A percentile compares a stretch with the other conserved stretches of the same genome.
Evolutionary conservation across 257 asterid species (phyloP).

Genomic region (Dorcoceras hygrometricum): DNA sequence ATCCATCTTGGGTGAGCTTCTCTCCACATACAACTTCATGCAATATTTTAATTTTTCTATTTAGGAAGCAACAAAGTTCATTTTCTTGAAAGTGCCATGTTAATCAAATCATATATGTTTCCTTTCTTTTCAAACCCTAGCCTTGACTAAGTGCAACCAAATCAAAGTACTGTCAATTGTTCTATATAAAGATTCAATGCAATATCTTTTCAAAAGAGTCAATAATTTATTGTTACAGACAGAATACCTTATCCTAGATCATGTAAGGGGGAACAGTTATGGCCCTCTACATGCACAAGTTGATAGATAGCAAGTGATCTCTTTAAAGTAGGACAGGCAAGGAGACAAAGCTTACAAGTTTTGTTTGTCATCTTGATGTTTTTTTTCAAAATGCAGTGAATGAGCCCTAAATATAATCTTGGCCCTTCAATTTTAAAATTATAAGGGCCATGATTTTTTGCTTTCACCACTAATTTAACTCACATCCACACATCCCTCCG

Average conservation of each 20-base stretch:
- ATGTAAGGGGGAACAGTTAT: constrained; percentile 36
- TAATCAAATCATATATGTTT: not conserved
- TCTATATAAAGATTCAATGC: not conserved
- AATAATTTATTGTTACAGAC: constrained; percentile 2
- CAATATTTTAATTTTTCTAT: not conserved
- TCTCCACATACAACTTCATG: not conserved
- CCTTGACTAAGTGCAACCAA: not conserved
- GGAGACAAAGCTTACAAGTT: constrained; percentile 45
- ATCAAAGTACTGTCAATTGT: not conserved
- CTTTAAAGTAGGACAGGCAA: constrained; percentile 43
- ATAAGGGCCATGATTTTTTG: constrained; percentile 23
- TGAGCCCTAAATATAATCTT: constrained; percentile 23
- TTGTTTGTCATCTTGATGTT: constrained; percentile 32
- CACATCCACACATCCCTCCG: constrained; percentile 29
- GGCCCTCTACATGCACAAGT: constrained; percentile 48
- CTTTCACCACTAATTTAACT: constrained; percentile 48
- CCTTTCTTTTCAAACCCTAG: not conserved
- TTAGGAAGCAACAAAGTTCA: not conserved
- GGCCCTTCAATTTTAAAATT: constrained; percentile 27
- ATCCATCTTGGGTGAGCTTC: no score
- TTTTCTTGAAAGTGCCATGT: not conserved
- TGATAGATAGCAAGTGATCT: constrained; percentile 47
- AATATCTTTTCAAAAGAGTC: not conserved
- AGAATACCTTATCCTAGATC: constrained; percentile 26
- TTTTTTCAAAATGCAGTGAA: constrained; percentile 33